These are phyloP conservation scores for Inga laurina DNA, from an alignment of 306 rosid genomes.

Conservation along the genomic window DNA sequence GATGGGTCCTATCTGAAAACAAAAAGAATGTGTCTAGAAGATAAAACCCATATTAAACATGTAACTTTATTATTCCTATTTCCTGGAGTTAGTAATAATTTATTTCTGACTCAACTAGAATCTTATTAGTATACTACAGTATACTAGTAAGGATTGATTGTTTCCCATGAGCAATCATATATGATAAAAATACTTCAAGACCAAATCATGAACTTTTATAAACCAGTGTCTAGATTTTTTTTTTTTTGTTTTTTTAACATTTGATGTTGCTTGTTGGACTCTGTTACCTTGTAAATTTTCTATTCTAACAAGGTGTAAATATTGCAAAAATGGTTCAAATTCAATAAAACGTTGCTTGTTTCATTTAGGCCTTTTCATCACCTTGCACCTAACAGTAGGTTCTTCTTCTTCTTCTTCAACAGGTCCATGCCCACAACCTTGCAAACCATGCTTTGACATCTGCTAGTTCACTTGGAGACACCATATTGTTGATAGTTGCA, in stretches of 20 bases:
- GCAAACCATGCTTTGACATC: constrained; percentile 33
- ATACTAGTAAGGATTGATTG: not conserved
- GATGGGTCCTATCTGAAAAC: too few species aligned
- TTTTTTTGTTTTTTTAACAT: too few species aligned
- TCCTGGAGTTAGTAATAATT: too few species aligned
- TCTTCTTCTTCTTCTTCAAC: constrained; percentile 14
- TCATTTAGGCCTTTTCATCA: not conserved
- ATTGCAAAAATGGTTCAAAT: not conserved
- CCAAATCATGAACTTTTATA: not conserved
- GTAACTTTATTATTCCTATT: too few species aligned
- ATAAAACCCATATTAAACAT: too few species aligned
- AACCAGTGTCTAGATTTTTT: too few species aligned
- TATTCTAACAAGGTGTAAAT: not conserved
- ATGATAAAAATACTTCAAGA: not conserved
- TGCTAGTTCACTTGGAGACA: constrained; percentile 61
- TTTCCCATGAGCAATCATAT: not conserved
- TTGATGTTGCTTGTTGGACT: not conserved
- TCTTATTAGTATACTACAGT: too few species aligned
- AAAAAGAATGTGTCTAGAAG: too few species aligned
- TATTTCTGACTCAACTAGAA: too few species aligned
- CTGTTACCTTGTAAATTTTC: not conserved
- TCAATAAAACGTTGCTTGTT: not conserved
- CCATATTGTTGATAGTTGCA: constrained; percentile 61
- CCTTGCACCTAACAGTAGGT: constrained; percentile 2
- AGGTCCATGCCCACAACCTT: constrained; percentile 46